Evolutionary conservation across 208 protist species (phyloP).

Genomic region (Phytomonas francai): DNA sequence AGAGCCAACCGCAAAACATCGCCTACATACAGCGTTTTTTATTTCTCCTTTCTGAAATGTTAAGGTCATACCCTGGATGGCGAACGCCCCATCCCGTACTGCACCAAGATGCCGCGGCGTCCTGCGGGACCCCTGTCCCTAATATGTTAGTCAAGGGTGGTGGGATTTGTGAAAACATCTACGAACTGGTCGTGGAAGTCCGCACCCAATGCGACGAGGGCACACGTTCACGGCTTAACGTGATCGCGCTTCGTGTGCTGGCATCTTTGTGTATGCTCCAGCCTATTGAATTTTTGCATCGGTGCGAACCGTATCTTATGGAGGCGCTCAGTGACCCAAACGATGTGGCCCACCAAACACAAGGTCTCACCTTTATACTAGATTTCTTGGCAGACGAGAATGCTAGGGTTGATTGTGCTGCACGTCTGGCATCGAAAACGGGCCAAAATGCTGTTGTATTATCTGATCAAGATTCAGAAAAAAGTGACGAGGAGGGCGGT

Average conservation of each 20-base stretch:
- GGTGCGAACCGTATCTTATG: constrained; percentile 33
- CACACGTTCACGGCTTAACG: constrained; percentile 20
- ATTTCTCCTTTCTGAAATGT: constrained; percentile 83
- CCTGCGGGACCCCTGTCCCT: neutral
- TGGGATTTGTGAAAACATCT: constrained; percentile 68
- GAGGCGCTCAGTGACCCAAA: constrained; percentile 23
- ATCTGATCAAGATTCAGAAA: neutral
- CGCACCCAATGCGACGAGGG: constrained; percentile 14
- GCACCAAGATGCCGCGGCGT: constrained; percentile 15
- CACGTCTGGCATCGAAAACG: constrained; percentile 15
- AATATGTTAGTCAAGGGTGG: constrained; percentile 45
- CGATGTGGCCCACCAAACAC: constrained; percentile 35
- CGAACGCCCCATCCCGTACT: constrained; percentile 20
- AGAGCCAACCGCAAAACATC: constrained; percentile 33
- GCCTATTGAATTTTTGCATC: constrained; percentile 57
- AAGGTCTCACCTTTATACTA: constrained; percentile 66
- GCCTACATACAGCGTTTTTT: constrained; percentile 78
- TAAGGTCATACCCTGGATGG: constrained; percentile 80
- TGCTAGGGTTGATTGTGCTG: constrained; percentile 47
- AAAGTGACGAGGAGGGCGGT: neutral
- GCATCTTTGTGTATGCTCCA: constrained; percentile 78
- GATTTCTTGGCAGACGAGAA: constrained; percentile 84
- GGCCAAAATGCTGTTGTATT: neutral
- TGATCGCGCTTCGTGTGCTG: constrained; percentile 65
- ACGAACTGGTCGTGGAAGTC: constrained; percentile 41